Evolutionary conservation across 306 rosid species (phyloP).

Genomic region (Castanea mollissima): DNA sequence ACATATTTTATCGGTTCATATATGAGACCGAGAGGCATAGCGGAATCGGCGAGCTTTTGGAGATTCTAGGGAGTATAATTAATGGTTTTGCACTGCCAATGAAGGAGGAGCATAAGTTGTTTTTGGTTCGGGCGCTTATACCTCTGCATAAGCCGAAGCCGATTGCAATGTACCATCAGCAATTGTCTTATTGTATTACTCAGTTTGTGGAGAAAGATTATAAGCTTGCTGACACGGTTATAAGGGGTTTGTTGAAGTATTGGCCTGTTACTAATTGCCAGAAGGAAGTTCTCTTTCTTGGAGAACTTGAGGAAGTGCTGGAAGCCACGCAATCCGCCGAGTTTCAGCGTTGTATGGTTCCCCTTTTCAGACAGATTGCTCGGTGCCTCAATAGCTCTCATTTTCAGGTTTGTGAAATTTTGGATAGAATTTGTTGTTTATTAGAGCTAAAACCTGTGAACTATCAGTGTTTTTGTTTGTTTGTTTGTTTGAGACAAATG

Average conservation of each 20-base stretch:
- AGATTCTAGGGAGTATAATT: conserved; percentile 94
- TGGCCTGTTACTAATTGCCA: conserved; percentile 94
- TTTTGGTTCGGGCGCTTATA: conserved; percentile 86
- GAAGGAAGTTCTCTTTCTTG: conserved; percentile 95
- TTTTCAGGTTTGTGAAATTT: conserved; percentile 71
- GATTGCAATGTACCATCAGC: conserved; percentile 70
- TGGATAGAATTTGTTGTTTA: too few relatives aligned
- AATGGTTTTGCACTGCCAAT: conserved; percentile 97
- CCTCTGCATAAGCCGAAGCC: conserved; percentile 92
- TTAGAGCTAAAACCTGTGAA: too few relatives aligned
- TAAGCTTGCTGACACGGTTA: conserved; percentile 89
- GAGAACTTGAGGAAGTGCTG: conserved; percentile 96
- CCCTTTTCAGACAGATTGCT: conserved; percentile 84
- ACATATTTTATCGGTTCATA: conserved; percentile 84
- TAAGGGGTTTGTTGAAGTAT: conserved; percentile 87
- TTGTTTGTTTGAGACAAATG: too few relatives aligned
- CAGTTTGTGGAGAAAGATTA: conserved; percentile 97
- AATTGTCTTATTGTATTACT: conserved; percentile 85
- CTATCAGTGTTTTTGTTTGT: too few relatives aligned
- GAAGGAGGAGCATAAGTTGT: conserved; percentile 98
- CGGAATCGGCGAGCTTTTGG: conserved; percentile 92
- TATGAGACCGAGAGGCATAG: conserved; percentile 86
- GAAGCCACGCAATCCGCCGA: conserved; percentile 90
- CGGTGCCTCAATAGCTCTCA: conserved; percentile 90
- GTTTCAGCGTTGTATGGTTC: conserved; percentile 96